Percentiles rank a stretch among this genome's conserved stretches.
Evolutionary conservation across 805 yeast species (phyloP).

Genomic region (Hanseniaspora occidentalis): DNA sequence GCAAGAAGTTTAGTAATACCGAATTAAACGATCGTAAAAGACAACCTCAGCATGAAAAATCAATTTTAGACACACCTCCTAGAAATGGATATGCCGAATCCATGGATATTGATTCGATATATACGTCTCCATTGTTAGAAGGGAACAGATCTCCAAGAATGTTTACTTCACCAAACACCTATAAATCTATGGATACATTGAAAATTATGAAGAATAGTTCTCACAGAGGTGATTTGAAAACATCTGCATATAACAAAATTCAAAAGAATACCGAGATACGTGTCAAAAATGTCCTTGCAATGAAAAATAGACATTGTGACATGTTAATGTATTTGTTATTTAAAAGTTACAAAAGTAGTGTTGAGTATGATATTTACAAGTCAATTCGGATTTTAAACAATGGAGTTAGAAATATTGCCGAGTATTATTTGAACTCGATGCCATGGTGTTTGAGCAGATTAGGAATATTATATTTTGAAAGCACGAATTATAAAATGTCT

Average conservation of each 20-base stretch:
- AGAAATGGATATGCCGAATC: too few species aligned
- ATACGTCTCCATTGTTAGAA: too few species aligned
- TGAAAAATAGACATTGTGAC: slow-evolving; percentile 8
- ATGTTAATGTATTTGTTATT: slow-evolving; percentile 43
- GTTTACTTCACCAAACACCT: background rate
- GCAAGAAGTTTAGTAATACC: too few species aligned
- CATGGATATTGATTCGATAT: too few species aligned
- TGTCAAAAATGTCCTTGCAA: slow-evolving; percentile 3
- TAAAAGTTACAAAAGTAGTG: slow-evolving; percentile 44
- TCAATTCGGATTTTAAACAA: slow-evolving; percentile 58
- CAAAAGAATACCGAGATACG: too few species aligned
- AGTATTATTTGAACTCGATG: slow-evolving; percentile 43
- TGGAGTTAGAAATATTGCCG: slow-evolving; percentile 35
- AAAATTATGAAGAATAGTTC: too few species aligned
- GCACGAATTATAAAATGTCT: slow-evolving; percentile 72
- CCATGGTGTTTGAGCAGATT: slow-evolving; percentile 78
- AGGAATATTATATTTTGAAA: slow-evolving; percentile 77
- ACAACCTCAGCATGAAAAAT: too few species aligned
- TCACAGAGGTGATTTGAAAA: too few species aligned
- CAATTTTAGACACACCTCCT: too few species aligned
- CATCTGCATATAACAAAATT: too few species aligned
- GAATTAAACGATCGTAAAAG: too few species aligned
- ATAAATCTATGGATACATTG: too few species aligned
- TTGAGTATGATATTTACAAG: slow-evolving; percentile 61
- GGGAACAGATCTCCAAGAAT: slow-evolving; percentile 1